A percentile compares a stretch with the other conserved stretches of the same genome.
Evolutionary conservation across 192 early-diverging fungal genomes (phyloP).

Genomic region (Podila clonocystis): DNA sequence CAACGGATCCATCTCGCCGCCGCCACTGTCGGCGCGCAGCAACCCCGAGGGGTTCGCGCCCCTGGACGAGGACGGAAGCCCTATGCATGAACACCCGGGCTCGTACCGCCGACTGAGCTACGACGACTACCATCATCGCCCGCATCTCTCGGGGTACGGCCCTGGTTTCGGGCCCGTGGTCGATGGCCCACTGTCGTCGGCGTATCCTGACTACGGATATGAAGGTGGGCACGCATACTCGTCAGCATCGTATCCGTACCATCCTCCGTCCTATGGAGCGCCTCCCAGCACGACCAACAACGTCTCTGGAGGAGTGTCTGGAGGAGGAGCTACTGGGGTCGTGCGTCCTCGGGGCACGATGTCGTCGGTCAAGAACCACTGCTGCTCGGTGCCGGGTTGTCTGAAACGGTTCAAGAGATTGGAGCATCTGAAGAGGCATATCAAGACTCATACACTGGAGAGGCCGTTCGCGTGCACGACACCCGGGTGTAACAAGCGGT

Average conservation of each 20-base stretch:
- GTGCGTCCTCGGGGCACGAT: constrained; percentile 7
- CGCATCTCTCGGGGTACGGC: neutral
- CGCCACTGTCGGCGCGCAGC: constrained; percentile 1
- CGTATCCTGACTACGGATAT: neutral
- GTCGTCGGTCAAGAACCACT: constrained; percentile 43
- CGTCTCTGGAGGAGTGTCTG: neutral
- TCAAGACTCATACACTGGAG: constrained; percentile 80
- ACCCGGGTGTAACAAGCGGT: constrained; percentile 80
- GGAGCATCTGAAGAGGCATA: constrained; percentile 86
- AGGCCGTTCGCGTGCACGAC: constrained; percentile 72
- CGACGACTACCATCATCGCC: neutral
- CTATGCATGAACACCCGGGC: neutral
- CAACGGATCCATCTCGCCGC: neutral
- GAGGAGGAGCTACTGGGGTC: neutral
- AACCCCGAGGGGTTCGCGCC: neutral
- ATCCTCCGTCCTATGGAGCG: too few species aligned
- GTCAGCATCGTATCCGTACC: too few species aligned
- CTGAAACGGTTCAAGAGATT: constrained; percentile 76
- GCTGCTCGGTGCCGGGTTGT: constrained; percentile 48
- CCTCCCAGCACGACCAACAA: neutral
- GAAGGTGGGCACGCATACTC: neutral
- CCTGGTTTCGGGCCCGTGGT: neutral
- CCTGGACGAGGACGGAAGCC: neutral
- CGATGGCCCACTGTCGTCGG: neutral
- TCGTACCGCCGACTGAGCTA: neutral